A percentile compares a stretch with the other conserved stretches of the same genome.
These are phyloP conservation scores for Candida vaughaniae DNA, from an alignment of 805 yeast genomes.

Conservation along the genomic window DNA sequence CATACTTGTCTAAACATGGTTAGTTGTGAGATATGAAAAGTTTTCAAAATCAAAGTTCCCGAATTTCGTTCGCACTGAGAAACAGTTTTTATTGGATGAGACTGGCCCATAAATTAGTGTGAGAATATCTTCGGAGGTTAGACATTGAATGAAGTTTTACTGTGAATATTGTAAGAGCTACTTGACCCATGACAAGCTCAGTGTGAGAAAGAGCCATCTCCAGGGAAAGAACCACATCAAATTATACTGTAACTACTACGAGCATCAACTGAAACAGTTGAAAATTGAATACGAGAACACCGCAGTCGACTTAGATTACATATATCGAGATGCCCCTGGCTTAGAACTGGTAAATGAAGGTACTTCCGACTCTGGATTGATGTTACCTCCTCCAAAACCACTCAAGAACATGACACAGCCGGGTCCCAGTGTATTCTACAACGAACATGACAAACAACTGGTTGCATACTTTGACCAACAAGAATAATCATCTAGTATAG, in stretches of 20 bases:
- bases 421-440: constrained; percentile 28
- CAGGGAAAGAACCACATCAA: constrained; percentile 74
- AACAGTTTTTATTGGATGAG: constrained; percentile 10
- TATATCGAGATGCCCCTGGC: constrained; percentile 8
- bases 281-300: constrained; percentile 31
- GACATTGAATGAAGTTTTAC: constrained; percentile 48
- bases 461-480: background rate
- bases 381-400: constrained; percentile 37
- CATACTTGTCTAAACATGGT: constrained; percentile 18
- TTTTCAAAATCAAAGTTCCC: constrained; percentile 7
- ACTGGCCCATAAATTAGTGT: background rate
- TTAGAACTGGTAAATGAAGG: constrained; percentile 14
- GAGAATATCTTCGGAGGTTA: background rate
- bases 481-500: no score
- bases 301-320: constrained; percentile 33
- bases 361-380: constrained; percentile 4
- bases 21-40: constrained; percentile 5
- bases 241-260: constrained; percentile 73
- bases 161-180: constrained; percentile 85
- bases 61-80: constrained; percentile 11
- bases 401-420: constrained; percentile 30
- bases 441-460: constrained; percentile 16
- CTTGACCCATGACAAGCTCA: constrained; percentile 83
- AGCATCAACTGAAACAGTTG: constrained; percentile 39
- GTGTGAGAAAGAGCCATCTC: constrained; percentile 79